phyloP scores from a whole-genome alignment of 352 stramenopile genomes.

The Phytophthora hybrid region DNA sequence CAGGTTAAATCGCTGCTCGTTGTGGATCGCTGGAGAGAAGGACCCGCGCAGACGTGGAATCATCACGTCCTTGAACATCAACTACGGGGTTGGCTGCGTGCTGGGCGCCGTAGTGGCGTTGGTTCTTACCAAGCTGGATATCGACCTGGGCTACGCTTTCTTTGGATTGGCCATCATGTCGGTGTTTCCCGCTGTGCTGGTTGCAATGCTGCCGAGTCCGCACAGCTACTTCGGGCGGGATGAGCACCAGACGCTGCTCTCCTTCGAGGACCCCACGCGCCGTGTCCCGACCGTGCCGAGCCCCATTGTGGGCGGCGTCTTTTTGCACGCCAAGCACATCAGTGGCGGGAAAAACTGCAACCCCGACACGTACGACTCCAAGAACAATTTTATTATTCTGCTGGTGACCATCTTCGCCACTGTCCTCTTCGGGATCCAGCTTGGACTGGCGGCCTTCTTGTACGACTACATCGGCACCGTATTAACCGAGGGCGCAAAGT shows the following conservation, averaged over 20 bases:
- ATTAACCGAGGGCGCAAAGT: slow-evolving; percentile 35
- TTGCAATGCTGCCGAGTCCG: slow-evolving; percentile 52
- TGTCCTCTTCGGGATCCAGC: slow-evolving; percentile 78
- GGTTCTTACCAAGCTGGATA: slow-evolving; percentile 54
- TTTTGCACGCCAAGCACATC: slow-evolving; percentile 83
- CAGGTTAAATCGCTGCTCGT: slow-evolving; percentile 72
- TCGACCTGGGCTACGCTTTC: slow-evolving; percentile 68
- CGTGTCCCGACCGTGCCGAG: slow-evolving; percentile 82
- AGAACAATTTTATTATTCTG: slow-evolving; percentile 88
- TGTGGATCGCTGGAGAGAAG: slow-evolving; percentile 77
- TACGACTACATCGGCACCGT: slow-evolving; percentile 84
- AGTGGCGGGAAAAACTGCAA: slow-evolving; percentile 77
- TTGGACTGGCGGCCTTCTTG: slow-evolving; percentile 80
- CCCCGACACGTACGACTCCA: slow-evolving; percentile 82
- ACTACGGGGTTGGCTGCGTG: slow-evolving; percentile 71
- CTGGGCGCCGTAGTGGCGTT: slow-evolving; percentile 60
- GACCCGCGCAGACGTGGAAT: slow-evolving; percentile 74
- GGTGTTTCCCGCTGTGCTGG: slow-evolving; percentile 51
- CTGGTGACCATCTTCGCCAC: slow-evolving; percentile 86
- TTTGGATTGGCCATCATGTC: slow-evolving; percentile 60
- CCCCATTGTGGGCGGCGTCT: slow-evolving; percentile 84
- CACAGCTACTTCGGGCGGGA: slow-evolving; percentile 57
- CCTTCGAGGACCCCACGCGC: slow-evolving; percentile 76
- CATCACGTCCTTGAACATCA: slow-evolving; percentile 78
- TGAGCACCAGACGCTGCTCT: slow-evolving; percentile 69